Evolutionary conservation across 2,329 filamentous ascomycete genomes (phyloP).

Genomic region (Macrophomina pseudophaseolina): DNA sequence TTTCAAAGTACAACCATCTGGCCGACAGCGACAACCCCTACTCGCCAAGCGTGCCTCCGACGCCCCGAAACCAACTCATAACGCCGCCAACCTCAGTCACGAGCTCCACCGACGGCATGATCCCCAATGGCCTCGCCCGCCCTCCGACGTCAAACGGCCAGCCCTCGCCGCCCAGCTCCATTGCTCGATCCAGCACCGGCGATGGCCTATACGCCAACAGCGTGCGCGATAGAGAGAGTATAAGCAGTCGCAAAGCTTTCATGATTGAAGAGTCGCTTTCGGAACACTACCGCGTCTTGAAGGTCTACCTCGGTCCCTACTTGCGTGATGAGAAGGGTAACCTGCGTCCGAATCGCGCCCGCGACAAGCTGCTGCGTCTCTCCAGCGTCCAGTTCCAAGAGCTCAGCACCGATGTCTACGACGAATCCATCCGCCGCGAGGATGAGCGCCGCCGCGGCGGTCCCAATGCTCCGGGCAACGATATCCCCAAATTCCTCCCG

Average conservation of each 20-base stretch:
- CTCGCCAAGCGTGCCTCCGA: slow-evolving; percentile 43
- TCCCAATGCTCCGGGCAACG: slow-evolving; percentile 53
- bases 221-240: slow-evolving; percentile 58
- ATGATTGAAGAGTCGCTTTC: slow-evolving; percentile 71
- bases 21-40: slow-evolving; percentile 43
- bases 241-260: slow-evolving; percentile 63
- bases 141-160: slow-evolving; percentile 46
- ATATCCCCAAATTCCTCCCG: slow-evolving; percentile 66
- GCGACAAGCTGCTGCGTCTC: slow-evolving; percentile 90
- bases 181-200: slow-evolving; percentile 83
- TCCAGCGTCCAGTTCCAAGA: slow-evolving; percentile 95
- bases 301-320: slow-evolving; percentile 72
- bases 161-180: slow-evolving; percentile 85
- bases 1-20: slow-evolving; percentile 45
- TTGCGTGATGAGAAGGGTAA: slow-evolving; percentile 76
- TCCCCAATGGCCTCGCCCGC: slow-evolving; percentile 60
- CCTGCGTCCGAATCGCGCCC: slow-evolving; percentile 81
- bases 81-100: slow-evolving; percentile 45
- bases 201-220: slow-evolving; percentile 65
- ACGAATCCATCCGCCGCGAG: slow-evolving; percentile 89
- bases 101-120: slow-evolving; percentile 46
- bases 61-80: slow-evolving; percentile 36
- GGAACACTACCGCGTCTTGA: slow-evolving; percentile 82
- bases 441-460: slow-evolving; percentile 57
- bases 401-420: slow-evolving; percentile 95